Percentiles rank a stretch among this genome's conserved stretches.
Conservation (phyloP, 345 rosid genomes). For the Euphorbia tirucalli region DNA sequence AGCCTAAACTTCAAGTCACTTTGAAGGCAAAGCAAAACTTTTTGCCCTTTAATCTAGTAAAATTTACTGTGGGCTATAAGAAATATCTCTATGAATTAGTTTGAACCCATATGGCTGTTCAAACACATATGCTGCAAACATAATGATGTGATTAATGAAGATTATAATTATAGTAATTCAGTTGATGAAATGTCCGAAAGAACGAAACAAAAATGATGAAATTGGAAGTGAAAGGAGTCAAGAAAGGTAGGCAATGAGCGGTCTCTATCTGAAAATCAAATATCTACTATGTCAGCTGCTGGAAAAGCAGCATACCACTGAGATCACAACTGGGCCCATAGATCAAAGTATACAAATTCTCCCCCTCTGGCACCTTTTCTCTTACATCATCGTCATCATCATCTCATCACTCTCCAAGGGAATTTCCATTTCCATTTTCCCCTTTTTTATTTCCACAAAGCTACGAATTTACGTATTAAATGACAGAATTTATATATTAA, state of each 20-base stretch:
- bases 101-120: too few species aligned
- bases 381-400: slow-evolving; percentile 5
- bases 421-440: neutral
- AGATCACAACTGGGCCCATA: slow-evolving; percentile 5
- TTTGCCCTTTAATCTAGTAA: too few species aligned
- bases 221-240: neutral
- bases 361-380: neutral
- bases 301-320: slow-evolving; percentile 7
- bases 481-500: neutral
- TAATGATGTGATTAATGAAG: too few species aligned
- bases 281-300: slow-evolving; percentile 1
- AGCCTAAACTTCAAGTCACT: too few species aligned
- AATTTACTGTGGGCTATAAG: too few species aligned
- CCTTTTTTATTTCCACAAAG: neutral
- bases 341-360: neutral
- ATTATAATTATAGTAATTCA: too few species aligned
- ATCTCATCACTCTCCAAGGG: neutral
- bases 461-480: neutral
- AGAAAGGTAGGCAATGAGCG: neutral
- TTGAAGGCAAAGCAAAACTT: too few species aligned
- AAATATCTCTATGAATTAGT: too few species aligned
- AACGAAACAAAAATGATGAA: too few species aligned
- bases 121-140: too few species aligned
- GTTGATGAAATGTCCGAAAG: too few species aligned
- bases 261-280: neutral